Base-by-base conservation (phyloP, 345 rosid genomes). In the Moricandia moricandioides region DNA sequence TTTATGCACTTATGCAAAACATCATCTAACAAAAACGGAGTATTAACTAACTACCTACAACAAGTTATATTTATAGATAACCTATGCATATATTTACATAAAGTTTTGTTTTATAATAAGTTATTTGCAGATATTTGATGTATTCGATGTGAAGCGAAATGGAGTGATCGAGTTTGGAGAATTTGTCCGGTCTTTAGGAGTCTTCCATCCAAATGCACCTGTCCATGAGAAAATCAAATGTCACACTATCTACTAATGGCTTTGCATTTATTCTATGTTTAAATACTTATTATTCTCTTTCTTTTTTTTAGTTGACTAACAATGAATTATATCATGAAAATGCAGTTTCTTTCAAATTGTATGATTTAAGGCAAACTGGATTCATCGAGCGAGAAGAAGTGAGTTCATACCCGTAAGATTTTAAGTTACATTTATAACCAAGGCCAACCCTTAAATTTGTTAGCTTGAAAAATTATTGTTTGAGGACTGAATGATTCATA, bases 81-180 rank as follows among this genome's bases (percentile, higher is more conserved):
- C 43, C 11, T 37, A 37, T 37, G 43, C 11, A 37, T 9, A 35
- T 35, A 4, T 37, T 37, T 43, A 43, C 0, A 24, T 8, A 40
- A 24, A 63, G 3, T n/a, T 56, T 24, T 56, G 40, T 7, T 29
- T 11, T 26, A 9, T 18, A 33, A 11, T 54, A 35, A 70, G 35
- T 12, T 16, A 43, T 62, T 39, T 63, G 52, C 74, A 94, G 98
- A 81, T 91, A 49, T 94, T 91, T 45, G 92, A 94, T 80, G 69
- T 90, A 24, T 94, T 91, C 69, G 98, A 94, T 85, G 49, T 91
- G 78, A 94, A 94, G 82, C 87, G 81, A 71, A 91, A 91, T 84
- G 96, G 97, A 65, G 98, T 91, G 18, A 88, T 94, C 6, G 93
- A 90, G 54, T 94, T 91, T 62, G 97, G 95, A 0, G 98, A 90